Evolutionary conservation across 371 early-diverging fungal species (phyloP).

Genomic region (Mortierella sp.): DNA sequence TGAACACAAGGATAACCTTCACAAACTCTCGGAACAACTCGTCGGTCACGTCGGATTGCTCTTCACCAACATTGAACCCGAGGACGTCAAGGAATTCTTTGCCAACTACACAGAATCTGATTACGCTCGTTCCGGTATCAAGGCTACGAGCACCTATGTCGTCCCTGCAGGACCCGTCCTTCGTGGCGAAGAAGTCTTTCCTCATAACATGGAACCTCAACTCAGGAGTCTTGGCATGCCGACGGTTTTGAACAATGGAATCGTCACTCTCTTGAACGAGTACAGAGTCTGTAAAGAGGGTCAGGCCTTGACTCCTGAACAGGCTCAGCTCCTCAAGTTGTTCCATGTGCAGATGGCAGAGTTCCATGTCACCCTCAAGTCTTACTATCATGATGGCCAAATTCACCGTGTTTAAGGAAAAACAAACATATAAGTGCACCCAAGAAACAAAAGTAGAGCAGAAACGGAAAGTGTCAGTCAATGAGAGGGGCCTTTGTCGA

Average conservation of each 20-base stretch:
- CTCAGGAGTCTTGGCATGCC: constrained; percentile 93
- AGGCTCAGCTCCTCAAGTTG: constrained; percentile 93
- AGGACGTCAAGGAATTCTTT: constrained; percentile 73
- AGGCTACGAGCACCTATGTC: constrained; percentile 77
- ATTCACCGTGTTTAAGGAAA: constrained; percentile 49
- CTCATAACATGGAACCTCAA: constrained; percentile 97
- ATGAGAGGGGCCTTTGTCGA: no score
- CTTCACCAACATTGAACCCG: constrained; percentile 78
- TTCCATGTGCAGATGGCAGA: constrained; percentile 90
- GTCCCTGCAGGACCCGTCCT: constrained; percentile 90
- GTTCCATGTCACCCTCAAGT: constrained; percentile 81
- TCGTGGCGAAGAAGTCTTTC: constrained; percentile 83
- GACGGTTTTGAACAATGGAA: constrained; percentile 85
- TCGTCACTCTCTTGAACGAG: constrained; percentile 78
- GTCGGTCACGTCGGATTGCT: constrained; percentile 90
- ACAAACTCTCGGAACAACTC: constrained; percentile 70
- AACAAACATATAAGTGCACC: no score
- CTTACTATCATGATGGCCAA: constrained; percentile 70
- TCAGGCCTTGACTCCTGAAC: constrained; percentile 85
- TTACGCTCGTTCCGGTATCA: constrained; percentile 85
- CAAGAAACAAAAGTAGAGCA: no score
- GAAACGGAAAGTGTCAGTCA: no score
- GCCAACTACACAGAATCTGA: constrained; percentile 71
- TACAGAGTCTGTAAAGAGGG: constrained; percentile 91
- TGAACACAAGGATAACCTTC: constrained; percentile 76